These are phyloP conservation scores for Mycena galericulata DNA, from an alignment of 768 basidiomycete species.

Conservation along the genomic window DNA sequence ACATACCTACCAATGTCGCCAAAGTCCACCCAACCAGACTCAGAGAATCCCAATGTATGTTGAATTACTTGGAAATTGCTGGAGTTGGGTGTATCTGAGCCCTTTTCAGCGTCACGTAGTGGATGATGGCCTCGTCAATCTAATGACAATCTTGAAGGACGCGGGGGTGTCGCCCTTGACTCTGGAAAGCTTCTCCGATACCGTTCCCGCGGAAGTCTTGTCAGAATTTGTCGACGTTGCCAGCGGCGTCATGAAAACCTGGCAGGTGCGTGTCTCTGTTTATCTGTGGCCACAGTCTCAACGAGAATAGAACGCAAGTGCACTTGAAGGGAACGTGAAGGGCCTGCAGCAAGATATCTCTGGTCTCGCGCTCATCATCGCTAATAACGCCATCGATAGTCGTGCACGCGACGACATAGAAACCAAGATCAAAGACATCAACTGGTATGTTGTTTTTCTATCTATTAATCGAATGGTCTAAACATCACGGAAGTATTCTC, in stretches of 20 bases:
- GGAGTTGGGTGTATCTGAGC: no score
- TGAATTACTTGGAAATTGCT: no score
- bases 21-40: no score
- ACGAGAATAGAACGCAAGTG: not conserved
- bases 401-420: not conserved
- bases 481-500: not conserved
- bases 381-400: not conserved
- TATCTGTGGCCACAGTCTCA: not conserved
- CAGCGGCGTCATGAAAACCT: slow-evolving; percentile 5
- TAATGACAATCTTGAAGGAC: no score
- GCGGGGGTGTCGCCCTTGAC: not conserved
- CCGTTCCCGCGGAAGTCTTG: not conserved
- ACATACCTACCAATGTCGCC: no score
- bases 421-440: not conserved
- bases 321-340: slow-evolving; percentile 10
- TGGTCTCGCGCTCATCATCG: not conserved
- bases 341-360: not conserved
- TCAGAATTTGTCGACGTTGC: slow-evolving; percentile 11
- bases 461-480: not conserved
- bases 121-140: no score
- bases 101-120: no score
- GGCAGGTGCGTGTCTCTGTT: slow-evolving; percentile 1
- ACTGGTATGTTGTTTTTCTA: not conserved
- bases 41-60: no score
- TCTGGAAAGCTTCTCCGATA: not conserved